Evolutionary conservation across 2,329 filamentous ascomycete species (phyloP).

Genomic region (Pestalotiopsis sp.): DNA sequence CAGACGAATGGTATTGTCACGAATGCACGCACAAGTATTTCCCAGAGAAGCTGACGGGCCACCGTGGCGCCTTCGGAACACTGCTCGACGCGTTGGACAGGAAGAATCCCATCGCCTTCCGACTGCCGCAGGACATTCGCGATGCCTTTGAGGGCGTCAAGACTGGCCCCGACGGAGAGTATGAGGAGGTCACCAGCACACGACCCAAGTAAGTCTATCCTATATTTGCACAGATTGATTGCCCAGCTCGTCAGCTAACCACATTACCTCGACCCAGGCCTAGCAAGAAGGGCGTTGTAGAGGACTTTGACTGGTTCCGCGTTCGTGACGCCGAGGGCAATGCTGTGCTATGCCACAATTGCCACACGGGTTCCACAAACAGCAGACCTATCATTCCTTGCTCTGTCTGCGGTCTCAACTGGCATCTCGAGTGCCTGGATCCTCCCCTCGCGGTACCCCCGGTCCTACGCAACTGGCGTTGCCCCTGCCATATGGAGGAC

Average conservation of each 20-base stretch:
- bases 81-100: slow-evolving; percentile 68
- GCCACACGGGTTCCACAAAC: slow-evolving; percentile 65
- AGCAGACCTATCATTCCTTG: slow-evolving; percentile 81
- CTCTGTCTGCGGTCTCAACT: slow-evolving; percentile 75
- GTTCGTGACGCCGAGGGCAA: slow-evolving; percentile 73
- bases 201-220: slow-evolving; percentile 58
- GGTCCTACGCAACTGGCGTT: slow-evolving; percentile 79
- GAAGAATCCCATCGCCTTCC: slow-evolving; percentile 72
- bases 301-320: slow-evolving; percentile 68
- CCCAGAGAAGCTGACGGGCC: slow-evolving; percentile 42
- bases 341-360: slow-evolving; percentile 76
- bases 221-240: background rate
- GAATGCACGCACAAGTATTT: slow-evolving; percentile 60
- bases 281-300: slow-evolving; percentile 60
- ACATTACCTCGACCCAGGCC: slow-evolving; percentile 33
- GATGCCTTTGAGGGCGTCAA: slow-evolving; percentile 79
- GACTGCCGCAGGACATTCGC: slow-evolving; percentile 71
- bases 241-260: slow-evolving; percentile 30
- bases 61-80: slow-evolving; percentile 60
- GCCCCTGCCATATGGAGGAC: slow-evolving; percentile 83
- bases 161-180: slow-evolving; percentile 77
- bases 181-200: slow-evolving; percentile 65
- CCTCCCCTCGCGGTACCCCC: slow-evolving; percentile 82
- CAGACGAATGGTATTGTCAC: slow-evolving; percentile 86
- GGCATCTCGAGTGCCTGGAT: slow-evolving; percentile 92